A percentile compares a stretch with the other conserved stretches of the same genome.
These are phyloP conservation scores for Phytophthora parvispora DNA, from an alignment of 352 stramenopile genomes.

Conservation along the genomic window DNA sequence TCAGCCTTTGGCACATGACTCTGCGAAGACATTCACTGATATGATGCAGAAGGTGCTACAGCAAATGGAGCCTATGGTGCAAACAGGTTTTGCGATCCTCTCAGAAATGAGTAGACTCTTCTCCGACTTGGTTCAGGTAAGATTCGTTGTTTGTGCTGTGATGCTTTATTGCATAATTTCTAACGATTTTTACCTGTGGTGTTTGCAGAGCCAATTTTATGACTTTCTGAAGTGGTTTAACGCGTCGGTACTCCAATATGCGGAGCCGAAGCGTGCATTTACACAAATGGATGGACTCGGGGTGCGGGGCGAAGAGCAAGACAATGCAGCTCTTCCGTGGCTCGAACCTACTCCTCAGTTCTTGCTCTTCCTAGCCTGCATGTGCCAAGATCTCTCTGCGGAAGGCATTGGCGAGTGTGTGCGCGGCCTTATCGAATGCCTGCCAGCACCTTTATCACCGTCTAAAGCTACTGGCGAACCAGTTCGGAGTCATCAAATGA, in stretches of 20 bases:
- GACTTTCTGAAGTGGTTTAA: constrained; percentile 89
- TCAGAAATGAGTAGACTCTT: constrained; percentile 80
- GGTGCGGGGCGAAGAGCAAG: constrained; percentile 21
- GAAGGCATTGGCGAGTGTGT: constrained; percentile 80
- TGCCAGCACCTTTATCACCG: constrained; percentile 44
- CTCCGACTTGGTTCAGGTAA: constrained; percentile 83
- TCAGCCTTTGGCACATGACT: constrained; percentile 62
- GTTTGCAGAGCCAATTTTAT: constrained; percentile 74
- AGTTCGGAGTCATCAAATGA: constrained; percentile 28
- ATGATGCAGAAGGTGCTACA: constrained; percentile 85
- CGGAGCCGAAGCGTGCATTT: constrained; percentile 76
- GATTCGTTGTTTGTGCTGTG: background rate
- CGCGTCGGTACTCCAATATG: constrained; percentile 66
- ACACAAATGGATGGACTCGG: background rate
- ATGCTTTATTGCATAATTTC: background rate
- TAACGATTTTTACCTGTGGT: background rate
- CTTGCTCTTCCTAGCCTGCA: constrained; percentile 73
- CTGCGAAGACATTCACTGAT: constrained; percentile 64
- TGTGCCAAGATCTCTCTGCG: constrained; percentile 72
- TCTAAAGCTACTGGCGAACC: constrained; percentile 22
- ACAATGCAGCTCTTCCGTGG: constrained; percentile 58
- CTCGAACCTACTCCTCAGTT: constrained; percentile 76
- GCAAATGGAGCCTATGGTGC: constrained; percentile 83
- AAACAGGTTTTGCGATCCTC: constrained; percentile 72
- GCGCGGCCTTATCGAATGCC: constrained; percentile 75